Base-by-base conservation (phyloP, 2,329 filamentous ascomycete species). In the Penicillium sp. region DNA sequence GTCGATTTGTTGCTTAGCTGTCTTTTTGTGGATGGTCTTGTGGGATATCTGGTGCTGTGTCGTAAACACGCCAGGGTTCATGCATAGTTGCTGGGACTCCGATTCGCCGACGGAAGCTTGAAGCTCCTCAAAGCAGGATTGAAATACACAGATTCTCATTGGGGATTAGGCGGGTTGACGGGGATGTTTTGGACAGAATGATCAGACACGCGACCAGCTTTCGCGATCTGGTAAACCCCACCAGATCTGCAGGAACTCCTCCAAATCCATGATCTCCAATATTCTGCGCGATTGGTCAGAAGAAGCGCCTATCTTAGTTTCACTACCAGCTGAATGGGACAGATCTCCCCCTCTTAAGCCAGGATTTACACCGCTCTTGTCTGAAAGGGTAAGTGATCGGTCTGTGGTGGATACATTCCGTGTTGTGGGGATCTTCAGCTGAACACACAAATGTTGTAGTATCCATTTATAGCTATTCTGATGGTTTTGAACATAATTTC, bases 1-100 rank as follows among this genome's bases (percentile, higher is more conserved):
- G 46, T 67, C 61, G 20, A 67, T 62, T 45, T 67, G 49, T 26
- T 56, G 44, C 11, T 56, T 61, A 2, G 65, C 60, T 14, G 56
- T 62, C 2, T 22, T 41, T 33, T 65, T 66, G 44, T 62, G 61
- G 20, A 67, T 64, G 1, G 53, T 55, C 29, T 55, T 48, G 45
- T 64, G 53, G 4, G 58, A 51, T n/a, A 66, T 54, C 6, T 49
- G 55, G 43, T 67, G 65, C 37, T 62, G 60, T 4, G 56, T 48
- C 11, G 53, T 65, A 29, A 60, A 64, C 5, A 40, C 37, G 3
- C 49, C 56, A 3, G 55, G 58, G 42, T 65, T 57, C 50, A 53
- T 53, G 23, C 50, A 57, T 47, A 53, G 15, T 37, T 53, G 22
- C 15, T 57, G 46, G 8, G 49, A 12, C 20, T 54, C 54, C 23